Evolutionary conservation across 306 rosid genomes (phyloP).

Genomic region (Potentilla sterilis): DNA sequence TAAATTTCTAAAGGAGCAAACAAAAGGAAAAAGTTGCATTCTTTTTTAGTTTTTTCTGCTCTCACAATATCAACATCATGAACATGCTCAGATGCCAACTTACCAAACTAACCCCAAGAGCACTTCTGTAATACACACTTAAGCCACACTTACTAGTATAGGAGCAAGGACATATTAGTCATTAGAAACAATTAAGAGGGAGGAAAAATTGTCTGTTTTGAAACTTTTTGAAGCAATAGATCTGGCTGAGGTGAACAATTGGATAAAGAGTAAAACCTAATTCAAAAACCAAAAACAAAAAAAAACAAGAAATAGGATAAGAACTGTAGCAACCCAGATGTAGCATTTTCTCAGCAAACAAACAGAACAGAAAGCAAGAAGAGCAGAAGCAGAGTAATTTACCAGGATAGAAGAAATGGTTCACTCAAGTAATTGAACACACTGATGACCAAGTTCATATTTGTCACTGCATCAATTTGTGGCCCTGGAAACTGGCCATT

Average conservation of each 20-base stretch:
- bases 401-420: conserved; percentile 94
- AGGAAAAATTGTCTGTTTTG: neutral
- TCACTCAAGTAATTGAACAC: conserved; percentile 77
- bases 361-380: neutral
- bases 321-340: conserved; percentile 2
- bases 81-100: neutral
- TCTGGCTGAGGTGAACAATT: neutral
- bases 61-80: neutral
- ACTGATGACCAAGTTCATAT: conserved; percentile 74
- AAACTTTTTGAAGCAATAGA: conserved; percentile 11
- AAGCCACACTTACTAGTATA: neutral
- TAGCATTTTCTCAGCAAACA: conserved; percentile 9
- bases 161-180: conserved; percentile 19
- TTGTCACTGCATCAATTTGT: conserved; percentile 91
- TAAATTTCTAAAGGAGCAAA: conserved; percentile 10
- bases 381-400: neutral
- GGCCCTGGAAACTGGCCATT: conserved; percentile 99
- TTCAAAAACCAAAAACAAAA: neutral
- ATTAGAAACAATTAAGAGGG: neutral
- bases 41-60: neutral
- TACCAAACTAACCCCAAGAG: neutral
- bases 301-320: neutral
- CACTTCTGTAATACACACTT: neutral
- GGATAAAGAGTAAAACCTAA: neutral
- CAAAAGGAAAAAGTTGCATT: neutral